Evolutionary conservation across 1,284 basidiomycete genomes (phyloP).

Genomic region (Inonotus hispidus): DNA sequence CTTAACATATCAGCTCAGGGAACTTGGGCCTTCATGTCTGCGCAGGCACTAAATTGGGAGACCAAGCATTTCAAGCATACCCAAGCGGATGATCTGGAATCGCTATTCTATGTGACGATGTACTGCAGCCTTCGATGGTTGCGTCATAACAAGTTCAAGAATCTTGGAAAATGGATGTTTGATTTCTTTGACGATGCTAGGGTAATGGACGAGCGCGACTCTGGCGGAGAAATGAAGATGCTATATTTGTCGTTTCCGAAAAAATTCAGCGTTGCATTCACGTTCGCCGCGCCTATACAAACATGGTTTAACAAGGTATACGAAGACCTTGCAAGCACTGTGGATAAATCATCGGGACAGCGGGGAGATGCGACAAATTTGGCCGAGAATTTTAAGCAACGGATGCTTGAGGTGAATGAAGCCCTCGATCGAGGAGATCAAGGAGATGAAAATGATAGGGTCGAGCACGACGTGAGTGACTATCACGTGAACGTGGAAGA

Average conservation of each 20-base stretch:
- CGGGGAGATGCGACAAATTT: background rate
- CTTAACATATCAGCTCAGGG: background rate
- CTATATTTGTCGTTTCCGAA: background rate
- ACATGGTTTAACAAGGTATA: background rate
- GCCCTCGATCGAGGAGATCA: background rate
- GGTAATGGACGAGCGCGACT: background rate
- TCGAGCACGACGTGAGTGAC: background rate
- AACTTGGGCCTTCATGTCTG: background rate
- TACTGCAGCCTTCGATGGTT: slow-evolving; percentile 3
- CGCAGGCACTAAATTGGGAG: slow-evolving; percentile 1
- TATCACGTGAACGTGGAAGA: background rate
- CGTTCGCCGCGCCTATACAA: no score
- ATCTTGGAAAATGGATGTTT: background rate
- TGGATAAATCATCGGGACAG: background rate
- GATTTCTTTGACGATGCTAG: background rate
- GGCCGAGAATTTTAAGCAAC: background rate
- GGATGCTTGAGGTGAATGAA: background rate
- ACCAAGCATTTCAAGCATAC: slow-evolving; percentile 21
- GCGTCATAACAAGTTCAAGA: background rate
- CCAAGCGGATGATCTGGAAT: slow-evolving; percentile 32
- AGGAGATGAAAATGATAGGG: background rate
- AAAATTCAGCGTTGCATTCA: background rate
- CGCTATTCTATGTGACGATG: slow-evolving; percentile 28
- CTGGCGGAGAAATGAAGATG: background rate
- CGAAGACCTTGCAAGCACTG: background rate